Evolutionary conservation across 1,139 yeast genomes (phyloP).

Genomic region (Debaryomyces sp.): DNA sequence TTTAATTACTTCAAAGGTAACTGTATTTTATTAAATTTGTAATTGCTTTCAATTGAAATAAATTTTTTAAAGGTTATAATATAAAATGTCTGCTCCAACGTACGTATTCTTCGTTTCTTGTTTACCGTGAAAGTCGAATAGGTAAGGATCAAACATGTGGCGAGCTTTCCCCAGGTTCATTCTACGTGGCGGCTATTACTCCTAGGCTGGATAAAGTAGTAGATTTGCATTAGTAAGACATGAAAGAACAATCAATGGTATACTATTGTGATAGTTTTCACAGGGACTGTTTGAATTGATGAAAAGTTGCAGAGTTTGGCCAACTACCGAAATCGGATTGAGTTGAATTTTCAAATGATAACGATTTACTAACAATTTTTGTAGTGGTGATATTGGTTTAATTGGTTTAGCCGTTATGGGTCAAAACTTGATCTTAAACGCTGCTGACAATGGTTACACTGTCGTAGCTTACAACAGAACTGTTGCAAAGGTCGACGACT

Average conservation of each 20-base stretch:
- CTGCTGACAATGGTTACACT: conserved; percentile 97
- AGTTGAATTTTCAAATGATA: not conserved
- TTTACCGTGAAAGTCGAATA: not conserved
- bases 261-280: not conserved
- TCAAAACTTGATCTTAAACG: conserved; percentile 95
- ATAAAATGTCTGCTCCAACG: conserved; percentile 47
- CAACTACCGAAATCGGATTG: not conserved
- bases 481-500: conserved; percentile 90
- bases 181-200: not conserved
- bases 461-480: conserved; percentile 99
- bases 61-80: conserved; percentile 2
- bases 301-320: not conserved
- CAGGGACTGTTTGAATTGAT: not conserved
- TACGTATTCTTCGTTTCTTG: conserved; percentile 27
- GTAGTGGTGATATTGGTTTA: conserved; percentile 95
- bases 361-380: conserved; percentile 26
- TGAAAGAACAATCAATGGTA: too few species aligned
- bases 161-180: not conserved
- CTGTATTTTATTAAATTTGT: not conserved
- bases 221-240: not conserved
- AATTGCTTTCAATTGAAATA: not conserved
- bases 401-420: conserved; percentile 99
- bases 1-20: not conserved
- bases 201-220: not conserved
- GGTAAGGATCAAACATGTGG: not conserved